These are phyloP conservation scores for Aspergillus sp. DNA, from an alignment of 2,329 filamentous ascomycete species.

Conservation along the genomic window DNA sequence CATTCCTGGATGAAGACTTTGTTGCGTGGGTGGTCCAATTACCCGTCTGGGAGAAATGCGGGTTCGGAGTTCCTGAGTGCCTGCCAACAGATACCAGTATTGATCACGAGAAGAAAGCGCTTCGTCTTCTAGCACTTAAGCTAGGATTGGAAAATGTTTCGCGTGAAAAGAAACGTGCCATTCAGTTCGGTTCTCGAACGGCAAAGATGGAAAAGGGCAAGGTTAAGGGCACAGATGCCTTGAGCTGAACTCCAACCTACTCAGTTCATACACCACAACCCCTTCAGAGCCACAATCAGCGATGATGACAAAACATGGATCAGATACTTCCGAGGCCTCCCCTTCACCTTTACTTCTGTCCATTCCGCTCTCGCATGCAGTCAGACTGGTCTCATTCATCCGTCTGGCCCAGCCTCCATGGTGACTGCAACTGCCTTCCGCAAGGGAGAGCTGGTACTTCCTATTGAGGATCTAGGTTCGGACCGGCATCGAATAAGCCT, in stretches of 20 bases:
- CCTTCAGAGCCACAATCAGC: slow-evolving; percentile 22
- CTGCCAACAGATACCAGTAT: slow-evolving; percentile 39
- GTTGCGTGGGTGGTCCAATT: slow-evolving; percentile 74
- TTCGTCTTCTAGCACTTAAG: slow-evolving; percentile 73
- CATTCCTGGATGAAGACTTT: slow-evolving; percentile 83
- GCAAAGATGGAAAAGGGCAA: slow-evolving; percentile 73
- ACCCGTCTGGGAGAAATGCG: slow-evolving; percentile 83
- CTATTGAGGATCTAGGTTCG: neutral
- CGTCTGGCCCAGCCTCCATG: neutral
- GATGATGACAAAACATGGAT: slow-evolving; percentile 42
- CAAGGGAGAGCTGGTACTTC: slow-evolving; percentile 18
- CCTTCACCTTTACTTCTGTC: slow-evolving; percentile 7
- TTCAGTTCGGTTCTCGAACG: slow-evolving; percentile 79
- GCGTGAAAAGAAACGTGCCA: slow-evolving; percentile 88
- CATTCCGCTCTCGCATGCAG: neutral
- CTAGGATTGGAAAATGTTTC: slow-evolving; percentile 72
- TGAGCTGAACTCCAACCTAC: slow-evolving; percentile 26
- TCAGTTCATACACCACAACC: neutral
- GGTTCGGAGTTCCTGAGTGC: slow-evolving; percentile 62
- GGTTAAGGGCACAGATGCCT: slow-evolving; percentile 66
- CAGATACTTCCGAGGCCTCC: slow-evolving; percentile 45
- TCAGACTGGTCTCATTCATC: neutral
- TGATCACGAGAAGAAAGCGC: slow-evolving; percentile 77
- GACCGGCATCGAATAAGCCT: neutral
- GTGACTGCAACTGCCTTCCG: slow-evolving; percentile 17